A percentile compares a stretch with the other conserved stretches of the same genome.
phyloP scores from a whole-genome alignment of 2,329 filamentous ascomycete genomes.

The Ceratocystiopsis minuta region DNA sequence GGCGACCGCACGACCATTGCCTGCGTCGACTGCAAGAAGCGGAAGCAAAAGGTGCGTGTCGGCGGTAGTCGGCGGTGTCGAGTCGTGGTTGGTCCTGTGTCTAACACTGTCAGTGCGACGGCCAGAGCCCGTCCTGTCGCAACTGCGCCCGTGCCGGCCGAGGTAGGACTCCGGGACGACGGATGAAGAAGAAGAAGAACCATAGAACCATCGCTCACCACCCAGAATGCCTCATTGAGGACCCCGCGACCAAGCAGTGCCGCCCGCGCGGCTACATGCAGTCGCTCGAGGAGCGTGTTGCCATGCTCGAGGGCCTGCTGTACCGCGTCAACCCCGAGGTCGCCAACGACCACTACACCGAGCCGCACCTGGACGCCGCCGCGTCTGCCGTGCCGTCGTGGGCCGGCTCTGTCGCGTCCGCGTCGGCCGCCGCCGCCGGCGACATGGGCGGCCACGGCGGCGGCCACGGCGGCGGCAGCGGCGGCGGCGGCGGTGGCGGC shows the following conservation, averaged over 20 bases:
- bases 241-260: slow-evolving; percentile 12
- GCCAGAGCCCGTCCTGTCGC: neutral
- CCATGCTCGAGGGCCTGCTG: slow-evolving; percentile 10
- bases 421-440: neutral
- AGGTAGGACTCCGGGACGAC: neutral
- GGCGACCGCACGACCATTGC: slow-evolving; percentile 6
- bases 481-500: no score
- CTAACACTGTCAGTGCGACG: neutral
- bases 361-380: no score
- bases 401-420: no score
- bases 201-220: neutral
- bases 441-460: no score
- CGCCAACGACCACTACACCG: neutral
- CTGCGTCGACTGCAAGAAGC: slow-evolving; percentile 9
- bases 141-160: neutral
- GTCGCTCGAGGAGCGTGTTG: slow-evolving; percentile 13
- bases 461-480: neutral
- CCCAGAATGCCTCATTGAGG: slow-evolving; percentile 11
- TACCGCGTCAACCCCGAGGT: no score
- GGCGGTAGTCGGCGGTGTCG: neutral
- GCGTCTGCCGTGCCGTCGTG: no score
- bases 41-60: slow-evolving; percentile 7
- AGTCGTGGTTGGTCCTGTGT: neutral
- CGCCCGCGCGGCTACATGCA: slow-evolving; percentile 16
- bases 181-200: no score